Conservation (phyloP, 179 eudicot genomes). For the Sideroxylon spinosum region DNA sequence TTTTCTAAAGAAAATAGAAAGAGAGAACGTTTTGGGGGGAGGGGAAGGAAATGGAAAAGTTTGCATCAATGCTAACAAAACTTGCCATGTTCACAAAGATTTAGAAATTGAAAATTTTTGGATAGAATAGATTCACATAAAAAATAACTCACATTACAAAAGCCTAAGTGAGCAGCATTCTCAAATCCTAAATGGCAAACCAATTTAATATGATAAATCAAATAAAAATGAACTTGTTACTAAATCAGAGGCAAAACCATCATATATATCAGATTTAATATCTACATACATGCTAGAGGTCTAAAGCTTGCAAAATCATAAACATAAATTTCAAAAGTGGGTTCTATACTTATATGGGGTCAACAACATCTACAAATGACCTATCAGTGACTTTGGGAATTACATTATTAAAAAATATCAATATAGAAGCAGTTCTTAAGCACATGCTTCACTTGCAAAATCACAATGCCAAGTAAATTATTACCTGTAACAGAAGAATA, state of each 20-base stretch:
- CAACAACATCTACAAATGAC: neutral
- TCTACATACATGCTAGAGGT: neutral
- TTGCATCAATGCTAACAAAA: slow-evolving; percentile 1
- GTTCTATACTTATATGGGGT: neutral
- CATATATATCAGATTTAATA: neutral
- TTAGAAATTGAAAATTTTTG: neutral
- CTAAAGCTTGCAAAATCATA: slow-evolving; percentile 1
- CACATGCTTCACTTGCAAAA: slow-evolving; percentile 44
- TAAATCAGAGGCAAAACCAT: neutral
- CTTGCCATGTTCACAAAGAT: neutral
- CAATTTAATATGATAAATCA: neutral
- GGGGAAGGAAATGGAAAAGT: neutral
- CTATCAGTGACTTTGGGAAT: neutral
- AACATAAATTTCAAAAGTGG: slow-evolving; percentile 4
- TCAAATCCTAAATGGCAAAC: neutral
- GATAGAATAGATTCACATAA: neutral
- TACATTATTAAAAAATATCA: neutral
- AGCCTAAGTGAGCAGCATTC: neutral
- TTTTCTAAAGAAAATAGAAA: neutral
- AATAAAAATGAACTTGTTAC: neutral
- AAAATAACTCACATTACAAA: neutral
- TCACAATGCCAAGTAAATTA: slow-evolving; percentile 42
- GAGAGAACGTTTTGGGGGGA: neutral
- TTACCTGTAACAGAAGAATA: slow-evolving; percentile 98
- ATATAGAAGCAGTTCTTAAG: slow-evolving; percentile 32